A percentile compares a stretch with the other conserved stretches of the same genome.
Evolutionary conservation across 305 asterid species (phyloP).

Genomic region (Ruellia speciosa): DNA sequence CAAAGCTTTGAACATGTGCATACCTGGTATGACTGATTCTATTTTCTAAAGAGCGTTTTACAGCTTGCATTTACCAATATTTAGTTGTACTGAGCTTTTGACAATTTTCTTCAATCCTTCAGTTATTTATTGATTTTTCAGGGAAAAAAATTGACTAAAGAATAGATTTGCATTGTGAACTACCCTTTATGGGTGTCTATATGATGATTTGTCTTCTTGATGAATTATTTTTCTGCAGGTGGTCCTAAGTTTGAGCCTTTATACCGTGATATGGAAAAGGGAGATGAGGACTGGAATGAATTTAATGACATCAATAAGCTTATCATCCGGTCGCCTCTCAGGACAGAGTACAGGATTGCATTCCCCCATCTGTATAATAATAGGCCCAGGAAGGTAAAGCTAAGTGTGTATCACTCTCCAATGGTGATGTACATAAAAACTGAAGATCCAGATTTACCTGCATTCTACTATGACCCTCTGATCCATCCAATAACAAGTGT

Average conservation of each 20-base stretch:
- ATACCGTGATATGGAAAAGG: conserved; percentile 99
- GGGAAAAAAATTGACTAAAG: background rate
- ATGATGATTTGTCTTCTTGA: conserved; percentile 14
- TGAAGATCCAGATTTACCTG: conserved; percentile 99
- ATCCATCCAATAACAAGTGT: conserved; percentile 86
- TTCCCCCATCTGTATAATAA: conserved; percentile 95
- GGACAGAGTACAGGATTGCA: conserved; percentile 96
- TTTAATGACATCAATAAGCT: conserved; percentile 95
- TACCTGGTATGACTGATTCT: conserved; percentile 63
- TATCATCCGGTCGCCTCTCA: conserved; percentile 91
- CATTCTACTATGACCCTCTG: conserved; percentile 91
- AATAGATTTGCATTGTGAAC: background rate
- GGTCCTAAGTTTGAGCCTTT: conserved; percentile 99
- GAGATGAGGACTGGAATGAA: conserved; percentile 99
- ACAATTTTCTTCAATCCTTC: background rate
- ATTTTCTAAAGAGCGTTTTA: background rate
- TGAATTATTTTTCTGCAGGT: conserved; percentile 41
- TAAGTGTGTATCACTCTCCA: conserved; percentile 87
- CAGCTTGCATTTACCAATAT: background rate
- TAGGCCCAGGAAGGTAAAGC: conserved; percentile 93
- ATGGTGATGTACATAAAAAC: conserved; percentile 98
- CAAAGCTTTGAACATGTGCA: conserved; percentile 98
- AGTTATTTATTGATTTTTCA: background rate
- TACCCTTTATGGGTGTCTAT: background rate
- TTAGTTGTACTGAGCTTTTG: background rate